These are phyloP conservation scores for Fusarium ambrosium DNA, from an alignment of 2,329 filamentous ascomycete species.

Conservation along the genomic window DNA sequence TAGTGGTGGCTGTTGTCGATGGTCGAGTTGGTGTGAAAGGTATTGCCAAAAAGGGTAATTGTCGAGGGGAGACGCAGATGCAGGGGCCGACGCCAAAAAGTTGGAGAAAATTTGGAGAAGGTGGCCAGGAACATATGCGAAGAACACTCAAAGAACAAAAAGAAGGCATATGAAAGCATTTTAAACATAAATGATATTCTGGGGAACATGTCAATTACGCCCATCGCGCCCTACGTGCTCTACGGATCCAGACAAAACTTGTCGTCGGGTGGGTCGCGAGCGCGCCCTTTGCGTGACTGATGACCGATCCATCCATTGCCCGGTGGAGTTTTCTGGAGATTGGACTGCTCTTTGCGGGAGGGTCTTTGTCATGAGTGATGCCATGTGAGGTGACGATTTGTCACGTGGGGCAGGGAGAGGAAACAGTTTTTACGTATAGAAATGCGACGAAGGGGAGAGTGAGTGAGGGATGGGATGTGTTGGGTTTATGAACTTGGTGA, in stretches of 20 bases:
- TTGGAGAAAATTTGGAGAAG: constrained; percentile 17
- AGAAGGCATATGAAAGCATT: background rate
- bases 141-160: background rate
- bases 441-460: background rate
- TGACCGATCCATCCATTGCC: background rate
- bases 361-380: background rate
- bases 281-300: constrained; percentile 27
- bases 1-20: background rate
- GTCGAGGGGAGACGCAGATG: background rate
- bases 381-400: constrained; percentile 10
- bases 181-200: background rate
- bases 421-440: background rate
- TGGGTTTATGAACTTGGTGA: background rate
- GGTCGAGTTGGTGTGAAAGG: background rate
- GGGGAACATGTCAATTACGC: constrained; percentile 18
- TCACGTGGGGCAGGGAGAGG: background rate
- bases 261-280: constrained; percentile 25
- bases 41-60: background rate
- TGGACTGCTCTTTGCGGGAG: constrained; percentile 12
- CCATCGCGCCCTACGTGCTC: constrained; percentile 19
- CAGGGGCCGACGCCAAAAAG: background rate
- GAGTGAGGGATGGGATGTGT: background rate
- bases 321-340: constrained; percentile 33
- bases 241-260: constrained; percentile 9
- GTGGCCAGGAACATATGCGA: background rate